Conservation (phyloP, 495 filamentous ascomycete genomes). For the Trichoderma reesei region DNA sequence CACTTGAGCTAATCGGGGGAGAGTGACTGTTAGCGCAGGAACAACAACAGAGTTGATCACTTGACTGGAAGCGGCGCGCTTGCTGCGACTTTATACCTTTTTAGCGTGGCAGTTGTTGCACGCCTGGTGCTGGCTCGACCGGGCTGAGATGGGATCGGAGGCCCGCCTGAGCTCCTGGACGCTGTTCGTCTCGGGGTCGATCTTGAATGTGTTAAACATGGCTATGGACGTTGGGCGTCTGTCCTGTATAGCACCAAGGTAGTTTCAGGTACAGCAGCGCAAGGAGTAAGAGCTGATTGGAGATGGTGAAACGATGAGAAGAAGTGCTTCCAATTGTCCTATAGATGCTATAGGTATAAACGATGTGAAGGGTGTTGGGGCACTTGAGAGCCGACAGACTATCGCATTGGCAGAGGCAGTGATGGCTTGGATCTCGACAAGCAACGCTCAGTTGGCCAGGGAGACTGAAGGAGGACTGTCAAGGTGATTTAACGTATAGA, state of each 20-base stretch:
- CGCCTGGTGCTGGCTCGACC: slow-evolving; percentile 16
- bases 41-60: neutral
- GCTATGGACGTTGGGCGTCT: neutral
- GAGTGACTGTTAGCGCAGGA: neutral
- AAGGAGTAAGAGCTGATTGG: too few relatives aligned
- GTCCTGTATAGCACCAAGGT: neutral
- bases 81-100: slow-evolving; percentile 11
- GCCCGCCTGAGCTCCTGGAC: slow-evolving; percentile 15
- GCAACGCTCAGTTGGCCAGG: neutral
- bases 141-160: slow-evolving; percentile 16
- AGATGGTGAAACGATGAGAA: neutral
- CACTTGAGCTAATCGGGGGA: slow-evolving; percentile 13
- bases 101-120: slow-evolving; percentile 18
- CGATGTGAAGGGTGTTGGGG: neutral
- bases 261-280: too few relatives aligned
- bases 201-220: slow-evolving; percentile 18
- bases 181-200: slow-evolving; percentile 14
- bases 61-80: neutral
- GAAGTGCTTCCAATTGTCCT: neutral
- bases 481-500: too few relatives aligned
- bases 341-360: neutral
- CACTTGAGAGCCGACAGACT: neutral
- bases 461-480: neutral
- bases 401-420: neutral
- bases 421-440: neutral